Evolutionary conservation across 225 moss, liverwort and hornwort genomes (phyloP).

Genomic region (Bryum argenteum): DNA sequence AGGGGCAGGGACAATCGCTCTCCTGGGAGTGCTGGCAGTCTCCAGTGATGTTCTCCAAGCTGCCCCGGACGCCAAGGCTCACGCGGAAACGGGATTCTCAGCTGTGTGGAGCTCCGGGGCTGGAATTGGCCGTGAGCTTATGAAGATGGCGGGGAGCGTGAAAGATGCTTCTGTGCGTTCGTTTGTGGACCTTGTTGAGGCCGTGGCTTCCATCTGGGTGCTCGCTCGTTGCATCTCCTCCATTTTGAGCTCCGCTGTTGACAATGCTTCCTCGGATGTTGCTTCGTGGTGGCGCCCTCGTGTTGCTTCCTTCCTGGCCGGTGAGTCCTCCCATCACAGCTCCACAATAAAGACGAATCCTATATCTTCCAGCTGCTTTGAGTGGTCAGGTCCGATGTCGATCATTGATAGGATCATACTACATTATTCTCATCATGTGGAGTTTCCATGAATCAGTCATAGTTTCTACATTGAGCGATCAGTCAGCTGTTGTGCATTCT

Average conservation of each 20-base stretch:
- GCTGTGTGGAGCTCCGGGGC: conserved; percentile 60
- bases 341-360: too few relatives aligned
- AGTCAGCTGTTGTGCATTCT: too few relatives aligned
- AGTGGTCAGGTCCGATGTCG: too few relatives aligned
- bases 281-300: conserved; percentile 91
- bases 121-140: conserved; percentile 61
- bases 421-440: too few relatives aligned
- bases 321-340: conserved; percentile 22
- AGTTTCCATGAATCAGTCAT: too few relatives aligned
- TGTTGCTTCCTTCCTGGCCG: conserved; percentile 83
- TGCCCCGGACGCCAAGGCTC: conserved; percentile 47
- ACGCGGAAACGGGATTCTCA: conserved; percentile 60
- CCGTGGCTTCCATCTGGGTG: conserved; percentile 64
- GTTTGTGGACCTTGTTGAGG: conserved; percentile 65
- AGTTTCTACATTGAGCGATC: too few relatives aligned
- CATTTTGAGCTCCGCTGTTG: conserved; percentile 64
- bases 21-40: conserved; percentile 59
- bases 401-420: too few relatives aligned
- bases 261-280: conserved; percentile 66
- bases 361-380: too few relatives aligned
- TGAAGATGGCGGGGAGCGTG: conserved; percentile 43
- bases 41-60: conserved; percentile 45
- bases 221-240: conserved; percentile 72
- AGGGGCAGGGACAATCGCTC: conserved; percentile 62
- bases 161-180: conserved; percentile 54